A percentile compares a stretch with the other conserved stretches of the same genome.
These are phyloP conservation scores for Auxenochlorella pyrenoidosa DNA, from an alignment of 139 green algal species.

Conservation along the genomic window DNA sequence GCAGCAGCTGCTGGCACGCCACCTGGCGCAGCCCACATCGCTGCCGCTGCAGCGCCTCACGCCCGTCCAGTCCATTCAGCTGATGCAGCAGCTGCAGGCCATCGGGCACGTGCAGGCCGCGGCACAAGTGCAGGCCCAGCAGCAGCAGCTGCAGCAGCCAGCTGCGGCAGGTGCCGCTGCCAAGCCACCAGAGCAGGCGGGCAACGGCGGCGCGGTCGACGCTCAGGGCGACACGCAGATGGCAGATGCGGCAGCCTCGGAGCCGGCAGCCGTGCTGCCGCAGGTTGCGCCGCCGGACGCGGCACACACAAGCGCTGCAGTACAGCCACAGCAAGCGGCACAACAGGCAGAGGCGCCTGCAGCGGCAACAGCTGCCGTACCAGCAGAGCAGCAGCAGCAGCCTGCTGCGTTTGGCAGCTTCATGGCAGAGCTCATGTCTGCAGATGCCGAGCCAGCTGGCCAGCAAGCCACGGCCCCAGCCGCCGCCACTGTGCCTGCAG, in stretches of 20 bases:
- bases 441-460: background rate
- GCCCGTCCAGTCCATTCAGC: slow-evolving; percentile 46
- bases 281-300: background rate
- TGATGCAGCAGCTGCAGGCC: slow-evolving; percentile 31
- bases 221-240: slow-evolving; percentile 8
- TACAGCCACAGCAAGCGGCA: background rate
- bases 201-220: background rate
- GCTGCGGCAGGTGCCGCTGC: background rate
- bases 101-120: background rate
- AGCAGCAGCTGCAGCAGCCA: background rate
- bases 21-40: slow-evolving; percentile 30
- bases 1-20: slow-evolving; percentile 42
- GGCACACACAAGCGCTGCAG: background rate
- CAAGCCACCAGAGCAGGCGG: background rate
- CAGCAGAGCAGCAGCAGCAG: background rate
- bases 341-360: background rate
- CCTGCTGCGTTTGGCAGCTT: slow-evolving; percentile 49
- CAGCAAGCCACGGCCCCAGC: background rate
- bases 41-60: slow-evolving; percentile 51
- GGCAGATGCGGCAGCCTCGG: background rate
- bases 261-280: background rate
- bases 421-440: slow-evolving; percentile 26
- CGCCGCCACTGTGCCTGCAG: background rate
- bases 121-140: background rate
- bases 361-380: background rate